These are phyloP conservation scores for Talaromyces liani DNA, from an alignment of 495 filamentous ascomycete genomes.

Conservation along the genomic window DNA sequence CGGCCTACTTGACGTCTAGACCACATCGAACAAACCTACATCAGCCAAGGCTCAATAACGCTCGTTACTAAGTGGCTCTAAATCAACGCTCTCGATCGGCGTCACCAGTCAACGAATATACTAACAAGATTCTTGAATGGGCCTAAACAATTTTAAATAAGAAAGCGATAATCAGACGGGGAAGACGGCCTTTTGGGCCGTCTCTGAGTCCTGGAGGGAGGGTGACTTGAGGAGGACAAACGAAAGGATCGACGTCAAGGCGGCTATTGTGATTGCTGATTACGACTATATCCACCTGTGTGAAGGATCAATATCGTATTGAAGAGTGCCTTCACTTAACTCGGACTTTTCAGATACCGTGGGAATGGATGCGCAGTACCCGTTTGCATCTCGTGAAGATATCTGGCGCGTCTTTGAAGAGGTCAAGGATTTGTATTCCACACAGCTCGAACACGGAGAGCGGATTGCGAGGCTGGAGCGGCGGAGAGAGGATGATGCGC, in stretches of 20 bases:
- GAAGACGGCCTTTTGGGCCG: constrained; percentile 43
- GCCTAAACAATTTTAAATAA: neutral
- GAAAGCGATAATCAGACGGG: constrained; percentile 13
- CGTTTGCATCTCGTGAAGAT: constrained; percentile 64
- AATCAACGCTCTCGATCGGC: neutral
- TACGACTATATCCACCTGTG: neutral
- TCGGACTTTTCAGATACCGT: neutral
- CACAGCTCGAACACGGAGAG: constrained; percentile 76
- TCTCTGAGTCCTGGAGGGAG: constrained; percentile 34
- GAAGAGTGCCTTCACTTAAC: neutral
- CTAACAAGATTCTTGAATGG: neutral
- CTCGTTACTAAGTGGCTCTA: neutral
- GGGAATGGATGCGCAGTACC: constrained; percentile 59
- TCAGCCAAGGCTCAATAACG: neutral
- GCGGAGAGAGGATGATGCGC: constrained; percentile 72
- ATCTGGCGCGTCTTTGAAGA: constrained; percentile 83
- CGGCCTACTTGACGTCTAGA: neutral
- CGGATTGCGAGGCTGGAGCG: constrained; percentile 72
- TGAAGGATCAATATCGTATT: neutral
- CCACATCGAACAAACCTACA: neutral
- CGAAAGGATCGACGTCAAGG: neutral
- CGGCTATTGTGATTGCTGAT: constrained; percentile 14
- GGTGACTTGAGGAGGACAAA: constrained; percentile 19
- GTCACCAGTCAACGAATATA: neutral
- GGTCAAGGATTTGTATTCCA: constrained; percentile 70